Conservation (phyloP, 306 rosid genomes). For the Cyclanthera cordifolia region DNA sequence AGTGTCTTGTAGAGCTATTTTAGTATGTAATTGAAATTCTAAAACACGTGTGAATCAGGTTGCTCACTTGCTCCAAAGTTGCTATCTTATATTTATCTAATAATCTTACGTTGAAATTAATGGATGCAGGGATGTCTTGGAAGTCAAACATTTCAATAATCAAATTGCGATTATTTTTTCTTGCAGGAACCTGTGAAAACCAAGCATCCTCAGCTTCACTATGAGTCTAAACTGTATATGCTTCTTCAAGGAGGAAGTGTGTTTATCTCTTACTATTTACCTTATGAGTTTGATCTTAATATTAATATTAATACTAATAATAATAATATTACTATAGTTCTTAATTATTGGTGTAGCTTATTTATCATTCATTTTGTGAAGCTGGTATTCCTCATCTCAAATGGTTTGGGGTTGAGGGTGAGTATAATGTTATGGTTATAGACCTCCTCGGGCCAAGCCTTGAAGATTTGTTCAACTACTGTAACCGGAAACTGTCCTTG, state of each 20-base stretch:
- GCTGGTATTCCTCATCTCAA: constrained; percentile 93
- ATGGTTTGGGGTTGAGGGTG: constrained; percentile 98
- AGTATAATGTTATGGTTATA: constrained; percentile 87
- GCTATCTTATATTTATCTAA: background rate
- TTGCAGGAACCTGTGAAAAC: constrained; percentile 83
- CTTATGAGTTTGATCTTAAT: background rate
- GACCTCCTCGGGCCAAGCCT: constrained; percentile 98
- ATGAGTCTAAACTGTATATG: constrained; percentile 88
- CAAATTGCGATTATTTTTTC: background rate
- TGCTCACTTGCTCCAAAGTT: background rate
- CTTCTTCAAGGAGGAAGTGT: constrained; percentile 98
- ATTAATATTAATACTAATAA: background rate
- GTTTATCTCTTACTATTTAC: constrained; percentile 23
- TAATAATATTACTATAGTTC: background rate
- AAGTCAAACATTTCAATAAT: background rate
- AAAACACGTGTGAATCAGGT: background rate
- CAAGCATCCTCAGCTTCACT: constrained; percentile 96
- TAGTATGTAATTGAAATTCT: background rate
- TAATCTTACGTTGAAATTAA: background rate
- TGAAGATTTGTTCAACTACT: constrained; percentile 89
- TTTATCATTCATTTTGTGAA: constrained; percentile 17
- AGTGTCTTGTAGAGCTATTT: background rate
- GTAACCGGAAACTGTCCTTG: constrained; percentile 70
- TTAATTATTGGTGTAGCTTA: background rate
- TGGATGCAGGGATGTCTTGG: background rate